Conservation (phyloP, 2,329 filamentous ascomycete genomes). For the Hymenoscyphus fraxineus region DNA sequence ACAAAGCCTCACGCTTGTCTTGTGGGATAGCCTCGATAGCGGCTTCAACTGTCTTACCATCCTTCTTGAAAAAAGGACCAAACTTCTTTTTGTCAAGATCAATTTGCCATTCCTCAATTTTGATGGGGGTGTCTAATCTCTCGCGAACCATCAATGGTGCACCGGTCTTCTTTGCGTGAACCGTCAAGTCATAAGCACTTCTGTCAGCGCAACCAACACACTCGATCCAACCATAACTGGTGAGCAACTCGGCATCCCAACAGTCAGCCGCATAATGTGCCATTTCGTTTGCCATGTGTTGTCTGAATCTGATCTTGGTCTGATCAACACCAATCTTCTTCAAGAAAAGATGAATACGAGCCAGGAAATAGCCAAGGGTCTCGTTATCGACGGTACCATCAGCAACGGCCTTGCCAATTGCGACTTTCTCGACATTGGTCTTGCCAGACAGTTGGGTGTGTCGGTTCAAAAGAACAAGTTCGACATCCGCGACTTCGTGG, state of each 20-base stretch:
- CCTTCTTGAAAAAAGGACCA: slow-evolving; percentile 92
- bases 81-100: slow-evolving; percentile 95
- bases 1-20: slow-evolving; percentile 74
- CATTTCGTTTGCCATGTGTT: slow-evolving; percentile 91
- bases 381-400: slow-evolving; percentile 88
- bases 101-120: slow-evolving; percentile 82
- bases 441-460: slow-evolving; percentile 83
- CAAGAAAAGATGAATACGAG: slow-evolving; percentile 88
- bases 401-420: slow-evolving; percentile 82
- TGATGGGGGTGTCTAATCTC: slow-evolving; percentile 70
- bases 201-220: slow-evolving; percentile 96
- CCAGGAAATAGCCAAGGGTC: slow-evolving; percentile 95
- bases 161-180: slow-evolving; percentile 91
- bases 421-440: slow-evolving; percentile 67
- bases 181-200: slow-evolving; percentile 88
- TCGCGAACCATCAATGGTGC: slow-evolving; percentile 82
- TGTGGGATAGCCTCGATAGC: slow-evolving; percentile 68
- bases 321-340: slow-evolving; percentile 82
- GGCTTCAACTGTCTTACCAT: slow-evolving; percentile 78
- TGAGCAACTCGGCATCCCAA: slow-evolving; percentile 94
- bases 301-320: slow-evolving; percentile 88
- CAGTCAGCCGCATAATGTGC: slow-evolving; percentile 95
- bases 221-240: slow-evolving; percentile 95
- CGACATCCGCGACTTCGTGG: slow-evolving; percentile 74
- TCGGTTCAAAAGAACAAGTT: slow-evolving; percentile 80